Evolutionary conservation across 352 stramenopile species (phyloP).

Genomic region (Peronosclerospora sorghi): DNA sequence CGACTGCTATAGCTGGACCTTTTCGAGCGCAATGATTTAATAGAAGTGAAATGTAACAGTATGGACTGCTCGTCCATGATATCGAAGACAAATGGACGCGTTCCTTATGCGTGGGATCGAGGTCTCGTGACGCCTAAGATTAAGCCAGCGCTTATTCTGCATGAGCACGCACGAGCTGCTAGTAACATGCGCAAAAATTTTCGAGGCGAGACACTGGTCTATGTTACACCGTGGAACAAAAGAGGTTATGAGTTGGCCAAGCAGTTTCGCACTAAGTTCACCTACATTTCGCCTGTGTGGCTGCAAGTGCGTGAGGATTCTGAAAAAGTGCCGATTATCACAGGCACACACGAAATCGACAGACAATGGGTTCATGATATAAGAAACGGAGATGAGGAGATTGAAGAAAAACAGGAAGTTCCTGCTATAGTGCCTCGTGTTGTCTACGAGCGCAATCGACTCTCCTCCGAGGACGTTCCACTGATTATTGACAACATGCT

Average conservation of each 20-base stretch:
- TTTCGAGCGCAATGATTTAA: too few species aligned
- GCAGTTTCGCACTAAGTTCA: constrained; percentile 60
- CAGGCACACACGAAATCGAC: constrained; percentile 65
- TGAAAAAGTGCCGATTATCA: constrained; percentile 40
- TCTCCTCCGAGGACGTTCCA: constrained; percentile 36
- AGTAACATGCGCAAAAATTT: constrained; percentile 28
- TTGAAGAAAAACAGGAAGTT: constrained; percentile 3
- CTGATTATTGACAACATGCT: constrained; percentile 46
- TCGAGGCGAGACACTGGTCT: constrained; percentile 47
- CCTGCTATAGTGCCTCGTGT: constrained; percentile 62
- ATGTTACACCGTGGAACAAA: constrained; percentile 76
- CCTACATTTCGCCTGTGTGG: constrained; percentile 73
- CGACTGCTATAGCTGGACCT: too few species aligned
- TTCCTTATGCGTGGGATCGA: constrained; percentile 30
- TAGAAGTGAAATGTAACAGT: too few species aligned
- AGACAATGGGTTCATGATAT: constrained; percentile 39
- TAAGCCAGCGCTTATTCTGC: constrained; percentile 34
- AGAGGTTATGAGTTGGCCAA: constrained; percentile 67
- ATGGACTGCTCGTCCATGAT: too few species aligned
- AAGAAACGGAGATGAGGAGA: constrained; percentile 15
- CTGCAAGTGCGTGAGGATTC: constrained; percentile 58
- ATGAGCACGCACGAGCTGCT: constrained; percentile 21
- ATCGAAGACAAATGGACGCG: neutral
- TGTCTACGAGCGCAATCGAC: constrained; percentile 65
- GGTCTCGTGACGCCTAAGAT: constrained; percentile 44